Percentiles rank a stretch among this genome's conserved stretches.
Evolutionary conservation across 176 grass and related monocot species (phyloP).

Genomic region (Elaeis guineensis): DNA sequence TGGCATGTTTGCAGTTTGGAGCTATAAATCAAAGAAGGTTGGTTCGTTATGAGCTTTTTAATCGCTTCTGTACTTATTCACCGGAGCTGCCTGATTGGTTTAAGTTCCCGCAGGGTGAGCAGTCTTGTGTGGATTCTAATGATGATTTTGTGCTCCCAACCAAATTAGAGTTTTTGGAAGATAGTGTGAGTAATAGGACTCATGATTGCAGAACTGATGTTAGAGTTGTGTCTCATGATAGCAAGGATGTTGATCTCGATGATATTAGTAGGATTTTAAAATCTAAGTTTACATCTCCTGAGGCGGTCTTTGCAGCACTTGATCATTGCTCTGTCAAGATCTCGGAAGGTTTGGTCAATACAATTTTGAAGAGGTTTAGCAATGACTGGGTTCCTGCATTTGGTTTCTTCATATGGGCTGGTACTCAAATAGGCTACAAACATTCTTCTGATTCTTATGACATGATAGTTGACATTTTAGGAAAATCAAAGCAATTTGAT

Average conservation of each 20-base stretch:
- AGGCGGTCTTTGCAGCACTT: slow-evolving; percentile 51
- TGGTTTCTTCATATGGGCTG: slow-evolving; percentile 83
- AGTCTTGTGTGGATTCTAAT: slow-evolving; percentile 10
- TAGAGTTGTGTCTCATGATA: slow-evolving; percentile 13
- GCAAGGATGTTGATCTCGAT: slow-evolving; percentile 37
- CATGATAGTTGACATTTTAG: slow-evolving; percentile 60
- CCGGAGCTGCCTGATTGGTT: slow-evolving; percentile 64
- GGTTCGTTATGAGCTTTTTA: slow-evolving; percentile 8
- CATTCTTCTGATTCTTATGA: slow-evolving; percentile 44
- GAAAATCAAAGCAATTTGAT: slow-evolving; percentile 67
- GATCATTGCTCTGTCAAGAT: slow-evolving; percentile 40
- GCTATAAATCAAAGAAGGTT: not conserved
- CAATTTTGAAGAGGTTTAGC: slow-evolving; percentile 50
- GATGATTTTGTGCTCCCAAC: slow-evolving; percentile 55
- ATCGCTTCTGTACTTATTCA: slow-evolving; percentile 22
- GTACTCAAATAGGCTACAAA: slow-evolving; percentile 33
- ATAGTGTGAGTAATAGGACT: not conserved
- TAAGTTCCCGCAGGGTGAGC: slow-evolving; percentile 29
- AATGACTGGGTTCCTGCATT: slow-evolving; percentile 63
- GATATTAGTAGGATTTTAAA: slow-evolving; percentile 40
- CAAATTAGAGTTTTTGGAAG: slow-evolving; percentile 19
- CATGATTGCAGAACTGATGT: not conserved
- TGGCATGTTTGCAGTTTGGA: not conserved
- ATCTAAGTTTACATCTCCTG: slow-evolving; percentile 39
- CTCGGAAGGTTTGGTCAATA: slow-evolving; percentile 37